Percentiles rank a stretch among this genome's conserved stretches.
These are phyloP conservation scores for Ogataea minuta DNA, from an alignment of 805 yeast species.

Conservation along the genomic window DNA sequence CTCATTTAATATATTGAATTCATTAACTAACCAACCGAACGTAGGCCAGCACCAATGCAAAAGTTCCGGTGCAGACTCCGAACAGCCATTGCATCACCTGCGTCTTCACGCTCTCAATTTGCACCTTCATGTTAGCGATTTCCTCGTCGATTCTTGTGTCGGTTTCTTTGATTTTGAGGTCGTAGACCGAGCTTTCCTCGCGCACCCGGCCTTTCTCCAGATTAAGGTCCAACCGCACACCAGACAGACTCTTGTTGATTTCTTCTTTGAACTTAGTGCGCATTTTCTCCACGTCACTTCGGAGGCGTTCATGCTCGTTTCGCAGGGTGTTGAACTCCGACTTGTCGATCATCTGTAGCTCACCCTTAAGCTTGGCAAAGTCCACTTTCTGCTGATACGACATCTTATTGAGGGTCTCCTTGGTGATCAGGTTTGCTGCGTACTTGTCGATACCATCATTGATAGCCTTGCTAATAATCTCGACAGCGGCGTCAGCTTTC, in stretches of 20 bases:
- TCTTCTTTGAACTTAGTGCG: conserved; percentile 86
- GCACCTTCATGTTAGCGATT: conserved; percentile 90
- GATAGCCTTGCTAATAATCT: conserved; percentile 68
- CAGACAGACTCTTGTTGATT: conserved; percentile 84
- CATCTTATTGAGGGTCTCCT: conserved; percentile 76
- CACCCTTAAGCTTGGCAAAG: conserved; percentile 91
- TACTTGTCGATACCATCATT: conserved; percentile 77
- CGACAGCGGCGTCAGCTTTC: conserved; percentile 80
- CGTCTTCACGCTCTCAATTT: conserved; percentile 90
- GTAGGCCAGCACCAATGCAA: conserved; percentile 90
- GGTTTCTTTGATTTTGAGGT: conserved; percentile 89
- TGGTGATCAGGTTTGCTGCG: conserved; percentile 75
- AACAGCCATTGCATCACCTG: conserved; percentile 98
- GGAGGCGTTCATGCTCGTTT: conserved; percentile 82
- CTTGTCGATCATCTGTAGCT: conserved; percentile 81
- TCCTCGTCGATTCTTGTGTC: conserved; percentile 95
- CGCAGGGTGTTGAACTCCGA: conserved; percentile 78
- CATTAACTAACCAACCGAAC: conserved; percentile 55
- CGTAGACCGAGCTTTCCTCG: conserved; percentile 91
- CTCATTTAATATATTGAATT: not conserved
- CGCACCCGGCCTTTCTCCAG: conserved; percentile 93
- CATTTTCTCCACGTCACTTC: conserved; percentile 81
- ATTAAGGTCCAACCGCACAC: conserved; percentile 86
- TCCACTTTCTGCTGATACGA: conserved; percentile 96
- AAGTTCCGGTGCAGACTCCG: conserved; percentile 98